Evolutionary conservation across 2,329 filamentous ascomycete species (phyloP).

Genomic region (Chalara sp.): DNA sequence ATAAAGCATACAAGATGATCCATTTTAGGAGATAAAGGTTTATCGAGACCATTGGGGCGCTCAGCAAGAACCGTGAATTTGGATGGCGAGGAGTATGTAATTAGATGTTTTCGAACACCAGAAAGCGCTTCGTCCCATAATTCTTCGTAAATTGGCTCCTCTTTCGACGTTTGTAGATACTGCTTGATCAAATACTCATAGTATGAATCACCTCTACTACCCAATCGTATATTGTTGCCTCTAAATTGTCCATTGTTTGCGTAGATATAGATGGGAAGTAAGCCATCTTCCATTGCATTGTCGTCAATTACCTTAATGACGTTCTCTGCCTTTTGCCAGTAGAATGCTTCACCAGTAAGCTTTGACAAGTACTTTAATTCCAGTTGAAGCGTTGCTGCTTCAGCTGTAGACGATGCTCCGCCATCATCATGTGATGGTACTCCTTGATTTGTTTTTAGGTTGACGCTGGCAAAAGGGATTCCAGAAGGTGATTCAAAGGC

Average conservation of each 20-base stretch:
- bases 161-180: conserved; percentile 84
- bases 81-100: conserved; percentile 78
- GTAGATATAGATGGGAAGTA: conserved; percentile 88
- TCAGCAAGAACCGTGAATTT: conserved; percentile 88
- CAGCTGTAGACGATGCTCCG: conserved; percentile 88
- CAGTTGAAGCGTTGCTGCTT: conserved; percentile 85
- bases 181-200: conserved; percentile 99
- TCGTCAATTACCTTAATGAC: conserved; percentile 88
- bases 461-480: conserved; percentile 84
- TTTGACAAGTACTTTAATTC: conserved; percentile 97
- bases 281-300: conserved; percentile 70
- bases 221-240: conserved; percentile 80
- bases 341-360: conserved; percentile 83
- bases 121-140: conserved; percentile 86
- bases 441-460: conserved; percentile 70
- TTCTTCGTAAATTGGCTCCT: conserved; percentile 79
- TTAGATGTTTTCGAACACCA: conserved; percentile 84
- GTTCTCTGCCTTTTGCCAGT: conserved; percentile 87
- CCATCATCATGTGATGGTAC: conserved; percentile 76
- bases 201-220: conserved; percentile 93
- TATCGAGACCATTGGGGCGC: conserved; percentile 64
- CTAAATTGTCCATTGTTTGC: conserved; percentile 72
- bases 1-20: conserved; percentile 97
- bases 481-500: conserved; percentile 86
- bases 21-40: conserved; percentile 77